Conservation (phyloP, 2,329 filamentous ascomycete genomes). For the Knufia fluminis region DNA sequence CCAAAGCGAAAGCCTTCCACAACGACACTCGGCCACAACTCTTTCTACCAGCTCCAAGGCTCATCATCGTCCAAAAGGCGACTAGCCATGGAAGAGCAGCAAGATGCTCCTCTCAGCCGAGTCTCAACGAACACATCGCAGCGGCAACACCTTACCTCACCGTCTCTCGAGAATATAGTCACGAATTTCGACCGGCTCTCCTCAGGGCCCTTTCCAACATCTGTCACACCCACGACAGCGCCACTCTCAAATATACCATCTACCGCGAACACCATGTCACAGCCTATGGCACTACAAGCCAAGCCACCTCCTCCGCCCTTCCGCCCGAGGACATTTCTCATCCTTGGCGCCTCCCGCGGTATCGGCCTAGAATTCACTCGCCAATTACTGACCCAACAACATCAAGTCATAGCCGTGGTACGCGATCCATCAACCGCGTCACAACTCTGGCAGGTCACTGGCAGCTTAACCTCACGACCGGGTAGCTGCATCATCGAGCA, state of each 20-base stretch:
- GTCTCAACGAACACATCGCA: neutral
- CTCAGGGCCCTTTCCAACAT: neutral
- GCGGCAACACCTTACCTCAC: neutral
- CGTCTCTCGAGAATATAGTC: slow-evolving; percentile 1
- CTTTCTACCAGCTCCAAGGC: neutral
- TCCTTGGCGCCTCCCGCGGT: slow-evolving; percentile 28
- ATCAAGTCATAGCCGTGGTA: slow-evolving; percentile 43
- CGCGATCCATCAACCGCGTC: slow-evolving; percentile 35
- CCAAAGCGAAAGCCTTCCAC: slow-evolving; percentile 3
- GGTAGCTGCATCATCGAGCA: slow-evolving; percentile 35
- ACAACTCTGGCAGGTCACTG: slow-evolving; percentile 35
- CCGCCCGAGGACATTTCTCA: slow-evolving; percentile 23
- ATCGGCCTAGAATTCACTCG: slow-evolving; percentile 45
- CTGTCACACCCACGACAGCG: neutral
- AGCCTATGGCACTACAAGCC: slow-evolving; percentile 13
- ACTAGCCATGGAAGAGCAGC: neutral
- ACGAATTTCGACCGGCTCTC: neutral
- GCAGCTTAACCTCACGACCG: slow-evolving; percentile 16
- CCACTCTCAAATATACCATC: neutral
- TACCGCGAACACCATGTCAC: too few relatives aligned
- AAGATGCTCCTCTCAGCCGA: neutral
- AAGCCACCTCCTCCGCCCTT: slow-evolving; percentile 7
- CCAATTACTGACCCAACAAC: slow-evolving; percentile 35
- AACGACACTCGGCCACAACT: neutral
- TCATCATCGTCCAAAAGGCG: neutral